phyloP scores from a whole-genome alignment of 345 rosid genomes.

The Salix arbutifolia region DNA sequence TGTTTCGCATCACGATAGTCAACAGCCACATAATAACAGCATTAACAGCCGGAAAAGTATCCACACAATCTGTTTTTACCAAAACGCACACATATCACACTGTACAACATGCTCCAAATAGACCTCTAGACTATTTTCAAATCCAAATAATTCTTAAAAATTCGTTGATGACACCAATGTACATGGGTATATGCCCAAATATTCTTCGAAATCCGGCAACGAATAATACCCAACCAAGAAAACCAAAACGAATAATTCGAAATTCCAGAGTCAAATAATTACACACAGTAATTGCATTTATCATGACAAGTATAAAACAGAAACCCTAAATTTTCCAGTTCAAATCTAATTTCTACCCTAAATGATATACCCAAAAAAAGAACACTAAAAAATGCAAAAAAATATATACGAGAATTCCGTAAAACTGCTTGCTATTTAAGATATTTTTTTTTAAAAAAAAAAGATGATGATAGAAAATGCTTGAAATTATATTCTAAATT shows the following conservation, averaged over 20 bases:
- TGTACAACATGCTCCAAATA: neutral
- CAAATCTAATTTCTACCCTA: neutral
- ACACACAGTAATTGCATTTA: neutral
- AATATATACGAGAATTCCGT: neutral
- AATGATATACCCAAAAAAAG: neutral
- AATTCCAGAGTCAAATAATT: neutral
- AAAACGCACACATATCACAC: neutral
- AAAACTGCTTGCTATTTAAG: neutral
- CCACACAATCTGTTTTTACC: neutral
- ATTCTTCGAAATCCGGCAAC: neutral
- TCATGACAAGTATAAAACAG: neutral
- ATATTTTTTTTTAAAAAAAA: neutral
- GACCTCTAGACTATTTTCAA: neutral
- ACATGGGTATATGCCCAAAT: neutral
- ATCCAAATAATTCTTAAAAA: neutral
- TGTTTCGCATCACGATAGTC: constrained; percentile 32
- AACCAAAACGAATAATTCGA: neutral
- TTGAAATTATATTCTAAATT: neutral
- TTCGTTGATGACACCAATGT: neutral
- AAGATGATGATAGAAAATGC: neutral
- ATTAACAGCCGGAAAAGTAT: neutral
- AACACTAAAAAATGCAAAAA: neutral
- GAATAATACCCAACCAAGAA: neutral
- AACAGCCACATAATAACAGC: neutral
- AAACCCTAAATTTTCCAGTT: neutral